Percentiles rank a stretch among this genome's conserved stretches.
These are phyloP conservation scores for Skeletonema costatum DNA, from an alignment of 108 stramenopile genomes.

Conservation along the genomic window DNA sequence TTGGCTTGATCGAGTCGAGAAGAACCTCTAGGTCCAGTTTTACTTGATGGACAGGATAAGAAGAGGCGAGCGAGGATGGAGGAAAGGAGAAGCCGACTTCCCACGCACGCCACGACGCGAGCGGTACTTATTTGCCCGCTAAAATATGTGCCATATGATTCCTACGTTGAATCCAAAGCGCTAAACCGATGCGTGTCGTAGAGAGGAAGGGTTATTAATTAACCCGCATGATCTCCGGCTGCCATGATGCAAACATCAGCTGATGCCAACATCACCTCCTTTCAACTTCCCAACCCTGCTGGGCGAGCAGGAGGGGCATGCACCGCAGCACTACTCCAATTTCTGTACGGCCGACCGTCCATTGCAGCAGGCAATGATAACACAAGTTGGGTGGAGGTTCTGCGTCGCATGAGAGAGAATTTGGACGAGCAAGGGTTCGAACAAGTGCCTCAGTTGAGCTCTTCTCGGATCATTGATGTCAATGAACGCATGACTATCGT, in stretches of 20 bases:
- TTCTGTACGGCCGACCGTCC: constrained; percentile 59
- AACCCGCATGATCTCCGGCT: constrained; percentile 51
- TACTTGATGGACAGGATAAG: too few relatives aligned
- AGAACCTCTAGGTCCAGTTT: too few relatives aligned
- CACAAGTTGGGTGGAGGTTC: constrained; percentile 77
- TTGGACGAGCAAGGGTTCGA: constrained; percentile 32
- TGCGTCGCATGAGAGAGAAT: constrained; percentile 63
- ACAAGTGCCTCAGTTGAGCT: constrained; percentile 55
- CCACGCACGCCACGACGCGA: too few relatives aligned
- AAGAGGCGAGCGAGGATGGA: too few relatives aligned
- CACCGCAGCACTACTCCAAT: constrained; percentile 87
- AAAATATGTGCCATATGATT: too few relatives aligned
- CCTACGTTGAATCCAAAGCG: too few relatives aligned
- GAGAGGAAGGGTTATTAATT: too few relatives aligned
- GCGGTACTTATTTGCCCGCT: too few relatives aligned
- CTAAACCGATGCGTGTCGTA: too few relatives aligned
- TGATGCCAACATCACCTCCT: constrained; percentile 46
- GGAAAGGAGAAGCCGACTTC: too few relatives aligned
- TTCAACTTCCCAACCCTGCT: constrained; percentile 81
- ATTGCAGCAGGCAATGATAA: constrained; percentile 16
- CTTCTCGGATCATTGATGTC: constrained; percentile 57
- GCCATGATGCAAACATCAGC: constrained; percentile 48
- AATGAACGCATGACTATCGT: constrained; percentile 53
- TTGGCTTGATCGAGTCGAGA: too few relatives aligned
- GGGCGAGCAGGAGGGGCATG: constrained; percentile 88